These are phyloP conservation scores for Xerocomellus dryophilus DNA, from an alignment of 768 basidiomycete species.

Conservation along the genomic window DNA sequence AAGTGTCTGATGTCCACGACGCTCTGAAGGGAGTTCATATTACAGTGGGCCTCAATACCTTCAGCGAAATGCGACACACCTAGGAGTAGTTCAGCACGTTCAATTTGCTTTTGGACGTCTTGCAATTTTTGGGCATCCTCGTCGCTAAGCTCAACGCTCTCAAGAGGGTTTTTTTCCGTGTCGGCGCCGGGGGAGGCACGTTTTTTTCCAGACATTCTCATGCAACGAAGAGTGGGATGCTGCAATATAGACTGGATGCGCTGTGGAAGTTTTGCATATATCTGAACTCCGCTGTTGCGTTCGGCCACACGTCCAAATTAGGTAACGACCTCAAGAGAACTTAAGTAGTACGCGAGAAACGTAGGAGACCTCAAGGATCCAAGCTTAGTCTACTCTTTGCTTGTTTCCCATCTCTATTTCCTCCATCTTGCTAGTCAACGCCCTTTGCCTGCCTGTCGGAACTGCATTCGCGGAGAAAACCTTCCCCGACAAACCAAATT, in stretches of 20 bases:
- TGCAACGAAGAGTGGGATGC: slow-evolving; percentile 2
- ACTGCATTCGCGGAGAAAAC: slow-evolving; percentile 38
- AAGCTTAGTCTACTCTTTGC: slow-evolving; percentile 66
- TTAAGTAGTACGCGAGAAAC: background rate
- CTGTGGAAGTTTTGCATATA: slow-evolving; percentile 21
- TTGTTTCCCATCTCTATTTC: slow-evolving; percentile 82
- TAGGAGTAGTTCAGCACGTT: slow-evolving; percentile 66
- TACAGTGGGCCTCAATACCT: slow-evolving; percentile 1
- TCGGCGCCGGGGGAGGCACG: slow-evolving; percentile 79
- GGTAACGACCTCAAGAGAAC: slow-evolving; percentile 1
- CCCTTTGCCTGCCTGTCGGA: slow-evolving; percentile 37
- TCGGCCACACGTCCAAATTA: slow-evolving; percentile 6
- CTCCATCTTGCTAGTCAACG: slow-evolving; percentile 44
- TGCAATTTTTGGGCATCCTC: slow-evolving; percentile 70
- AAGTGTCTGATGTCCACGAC: slow-evolving; percentile 55
- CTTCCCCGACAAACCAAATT: slow-evolving; percentile 35
- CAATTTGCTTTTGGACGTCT: slow-evolving; percentile 63
- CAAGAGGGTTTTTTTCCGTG: slow-evolving; percentile 65
- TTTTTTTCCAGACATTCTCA: slow-evolving; percentile 51
- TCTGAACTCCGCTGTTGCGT: slow-evolving; percentile 32
- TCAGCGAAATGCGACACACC: slow-evolving; percentile 45
- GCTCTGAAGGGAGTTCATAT: slow-evolving; percentile 45
- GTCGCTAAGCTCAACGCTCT: slow-evolving; percentile 64
- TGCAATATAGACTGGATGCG: slow-evolving; percentile 3
- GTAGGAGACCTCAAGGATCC: background rate